Base-by-base conservation (phyloP, 805 yeast genomes). In the Zygosaccharomyces bailii region DNA sequence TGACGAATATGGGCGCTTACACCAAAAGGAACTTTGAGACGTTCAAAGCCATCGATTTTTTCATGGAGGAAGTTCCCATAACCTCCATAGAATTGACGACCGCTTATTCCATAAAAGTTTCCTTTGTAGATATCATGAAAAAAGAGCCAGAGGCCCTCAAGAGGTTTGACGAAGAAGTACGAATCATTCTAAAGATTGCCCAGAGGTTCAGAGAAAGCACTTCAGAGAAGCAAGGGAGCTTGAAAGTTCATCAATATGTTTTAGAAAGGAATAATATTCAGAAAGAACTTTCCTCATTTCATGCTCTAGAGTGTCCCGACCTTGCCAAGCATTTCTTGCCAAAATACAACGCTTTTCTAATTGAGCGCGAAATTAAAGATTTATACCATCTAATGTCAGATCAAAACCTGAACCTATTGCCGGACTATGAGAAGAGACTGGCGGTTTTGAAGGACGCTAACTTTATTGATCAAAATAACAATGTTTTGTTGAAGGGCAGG, bases 371-470 rank as follows among this genome's bases (percentile, higher is more conserved):
- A 46, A 81, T 90, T 17, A 74, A 68, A 8, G 63, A 72, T 0
- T 62, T 87, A 54, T 79, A 79, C 54, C 72, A 75, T 37, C 68
- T 84, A 38, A 76, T 89, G 51, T 83, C 95, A 1, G 95, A 87
- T 47, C 96, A 90, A 54, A 93, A 90, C 57, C 69, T 93, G 56
- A 96, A 87, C 52, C 70, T 93, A 36, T 71, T 93, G 29, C 98
- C 99, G 0, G 96, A 93, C 60, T 93, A 93, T 60, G 95, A 88
- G 58, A 95, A 87, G 63, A 78, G 99, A 54, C 68, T 93, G 31
- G 75, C 74, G 31, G 96, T 93, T 2, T 71, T 93, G 45, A 76
- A 80, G 55, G 78, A 76, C n/a, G 70, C 89, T n/a, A 86, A 79
- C 10, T 93, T 85, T 60, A 81, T 93, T 33, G 96, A 91, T 57